Conservation (phyloP, 1,284 basidiomycete genomes). For the Anthracocystis panici-leucophaei region DNA sequence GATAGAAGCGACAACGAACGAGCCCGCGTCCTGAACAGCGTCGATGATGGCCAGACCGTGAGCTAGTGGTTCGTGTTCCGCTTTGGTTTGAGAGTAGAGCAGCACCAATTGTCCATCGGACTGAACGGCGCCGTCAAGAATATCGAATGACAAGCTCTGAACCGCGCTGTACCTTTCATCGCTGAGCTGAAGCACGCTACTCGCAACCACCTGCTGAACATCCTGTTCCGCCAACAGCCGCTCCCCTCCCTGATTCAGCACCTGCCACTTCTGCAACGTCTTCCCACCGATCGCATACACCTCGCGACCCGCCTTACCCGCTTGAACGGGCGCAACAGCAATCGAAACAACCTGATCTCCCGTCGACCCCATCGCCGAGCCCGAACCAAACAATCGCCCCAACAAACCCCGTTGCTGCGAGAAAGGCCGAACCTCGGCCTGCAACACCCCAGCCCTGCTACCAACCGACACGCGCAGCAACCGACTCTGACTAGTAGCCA, state of each 20-base stretch:
- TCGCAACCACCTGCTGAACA: conserved; percentile 58
- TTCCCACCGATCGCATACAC: conserved; percentile 59
- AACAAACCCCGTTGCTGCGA: conserved; percentile 60
- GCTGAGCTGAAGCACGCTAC: conserved; percentile 44
- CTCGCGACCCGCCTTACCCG: conserved; percentile 36
- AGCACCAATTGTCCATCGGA: conserved; percentile 45
- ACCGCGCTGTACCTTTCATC: conserved; percentile 56
- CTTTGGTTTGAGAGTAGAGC: conserved; percentile 49
- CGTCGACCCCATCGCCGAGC: conserved; percentile 34
- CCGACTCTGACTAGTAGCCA: conserved; percentile 56
- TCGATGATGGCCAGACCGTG: conserved; percentile 51
- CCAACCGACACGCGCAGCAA: conserved; percentile 51
- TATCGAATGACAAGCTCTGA: conserved; percentile 35
- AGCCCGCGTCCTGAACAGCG: conserved; percentile 32
- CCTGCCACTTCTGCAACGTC: conserved; percentile 64
- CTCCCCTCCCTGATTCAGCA: conserved; percentile 58
- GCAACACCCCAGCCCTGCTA: conserved; percentile 49
- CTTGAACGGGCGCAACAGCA: conserved; percentile 44
- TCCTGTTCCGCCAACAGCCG: conserved; percentile 64
- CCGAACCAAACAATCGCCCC: conserved; percentile 59
- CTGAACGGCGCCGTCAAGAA: conserved; percentile 43
- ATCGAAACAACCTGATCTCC: conserved; percentile 51
- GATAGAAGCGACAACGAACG: conserved; percentile 42
- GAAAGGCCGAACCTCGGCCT: conserved; percentile 52
- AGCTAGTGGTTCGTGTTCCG: conserved; percentile 30